Evolutionary conservation across 768 basidiomycete genomes (phyloP).

Genomic region (Termitomyces heimii): DNA sequence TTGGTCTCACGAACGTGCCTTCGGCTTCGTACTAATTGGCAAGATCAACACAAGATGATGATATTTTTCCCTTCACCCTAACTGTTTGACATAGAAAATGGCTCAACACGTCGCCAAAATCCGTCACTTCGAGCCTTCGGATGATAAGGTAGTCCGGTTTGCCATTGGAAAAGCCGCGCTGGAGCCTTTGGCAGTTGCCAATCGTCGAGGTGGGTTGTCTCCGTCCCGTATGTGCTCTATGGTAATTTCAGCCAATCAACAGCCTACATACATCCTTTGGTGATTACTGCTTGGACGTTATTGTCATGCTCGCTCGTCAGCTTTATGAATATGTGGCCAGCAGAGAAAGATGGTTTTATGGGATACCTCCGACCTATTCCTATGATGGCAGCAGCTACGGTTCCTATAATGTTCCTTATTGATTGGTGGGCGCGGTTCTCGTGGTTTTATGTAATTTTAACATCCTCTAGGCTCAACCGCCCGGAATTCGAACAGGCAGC

Average conservation of each 20-base stretch:
- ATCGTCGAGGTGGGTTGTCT: slow-evolving; percentile 43
- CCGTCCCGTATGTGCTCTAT: neutral
- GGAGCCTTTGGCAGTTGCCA: slow-evolving; percentile 64
- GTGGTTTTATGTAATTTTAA: neutral
- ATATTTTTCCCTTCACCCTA: neutral
- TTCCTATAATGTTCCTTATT: slow-evolving; percentile 58
- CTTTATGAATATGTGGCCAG: slow-evolving; percentile 66
- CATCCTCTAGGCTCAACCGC: slow-evolving; percentile 57
- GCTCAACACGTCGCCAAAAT: slow-evolving; percentile 40
- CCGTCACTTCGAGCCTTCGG: slow-evolving; percentile 41
- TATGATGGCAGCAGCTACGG: slow-evolving; percentile 55
- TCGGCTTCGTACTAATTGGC: neutral
- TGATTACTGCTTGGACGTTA: slow-evolving; percentile 54
- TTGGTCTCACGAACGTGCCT: slow-evolving; percentile 1
- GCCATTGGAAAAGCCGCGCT: slow-evolving; percentile 59
- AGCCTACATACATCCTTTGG: slow-evolving; percentile 57
- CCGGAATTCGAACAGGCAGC: slow-evolving; percentile 55
- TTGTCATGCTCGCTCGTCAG: slow-evolving; percentile 55
- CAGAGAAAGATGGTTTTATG: slow-evolving; percentile 31
- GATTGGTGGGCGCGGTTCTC: slow-evolving; percentile 54
- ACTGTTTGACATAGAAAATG: slow-evolving; percentile 23
- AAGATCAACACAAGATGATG: neutral
- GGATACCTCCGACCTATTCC: slow-evolving; percentile 59
- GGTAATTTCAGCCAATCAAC: slow-evolving; percentile 5
- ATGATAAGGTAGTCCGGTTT: slow-evolving; percentile 60